phyloP scores from a whole-genome alignment of 1,139 yeast species.

The Geotrichum macrosporum region DNA sequence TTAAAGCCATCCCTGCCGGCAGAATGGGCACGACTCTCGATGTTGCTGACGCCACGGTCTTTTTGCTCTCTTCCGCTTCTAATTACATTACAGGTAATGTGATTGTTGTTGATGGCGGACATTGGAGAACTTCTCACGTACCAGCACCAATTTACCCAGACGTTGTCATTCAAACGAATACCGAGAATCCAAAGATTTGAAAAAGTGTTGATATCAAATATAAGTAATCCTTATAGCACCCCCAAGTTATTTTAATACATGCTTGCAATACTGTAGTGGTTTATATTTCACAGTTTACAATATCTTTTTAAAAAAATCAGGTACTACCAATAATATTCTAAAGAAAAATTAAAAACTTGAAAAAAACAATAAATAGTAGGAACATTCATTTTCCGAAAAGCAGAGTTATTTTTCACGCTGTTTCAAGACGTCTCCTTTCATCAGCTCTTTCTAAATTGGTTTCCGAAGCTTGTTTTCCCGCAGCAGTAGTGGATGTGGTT shows the following conservation, averaged over 20 bases:
- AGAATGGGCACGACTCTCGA: slow-evolving; percentile 70
- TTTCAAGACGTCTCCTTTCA: slow-evolving; percentile 3
- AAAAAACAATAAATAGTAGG: no score
- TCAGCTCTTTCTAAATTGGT: neutral
- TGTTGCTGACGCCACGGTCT: slow-evolving; percentile 86
- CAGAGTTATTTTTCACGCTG: neutral
- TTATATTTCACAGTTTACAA: no score
- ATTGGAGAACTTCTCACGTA: slow-evolving; percentile 59
- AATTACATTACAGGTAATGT: slow-evolving; percentile 72
- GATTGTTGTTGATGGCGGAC: slow-evolving; percentile 83
- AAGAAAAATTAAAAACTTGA: no score
- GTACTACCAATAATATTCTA: no score
- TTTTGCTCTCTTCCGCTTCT: slow-evolving; percentile 77
- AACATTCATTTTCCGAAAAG: no score
- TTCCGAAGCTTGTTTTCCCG: neutral
- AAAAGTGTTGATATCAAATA: neutral
- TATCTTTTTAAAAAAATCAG: no score
- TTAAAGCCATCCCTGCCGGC: slow-evolving; percentile 63
- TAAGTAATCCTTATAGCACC: no score
- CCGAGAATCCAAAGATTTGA: slow-evolving; percentile 14
- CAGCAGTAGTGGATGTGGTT: no score
- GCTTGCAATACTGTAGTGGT: no score
- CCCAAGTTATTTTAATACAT: no score
- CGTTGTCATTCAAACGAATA: slow-evolving; percentile 5
- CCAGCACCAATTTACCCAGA: slow-evolving; percentile 22